Conservation (phyloP, 2,329 filamentous ascomycete genomes). For the Aureobasidium melanogenum region DNA sequence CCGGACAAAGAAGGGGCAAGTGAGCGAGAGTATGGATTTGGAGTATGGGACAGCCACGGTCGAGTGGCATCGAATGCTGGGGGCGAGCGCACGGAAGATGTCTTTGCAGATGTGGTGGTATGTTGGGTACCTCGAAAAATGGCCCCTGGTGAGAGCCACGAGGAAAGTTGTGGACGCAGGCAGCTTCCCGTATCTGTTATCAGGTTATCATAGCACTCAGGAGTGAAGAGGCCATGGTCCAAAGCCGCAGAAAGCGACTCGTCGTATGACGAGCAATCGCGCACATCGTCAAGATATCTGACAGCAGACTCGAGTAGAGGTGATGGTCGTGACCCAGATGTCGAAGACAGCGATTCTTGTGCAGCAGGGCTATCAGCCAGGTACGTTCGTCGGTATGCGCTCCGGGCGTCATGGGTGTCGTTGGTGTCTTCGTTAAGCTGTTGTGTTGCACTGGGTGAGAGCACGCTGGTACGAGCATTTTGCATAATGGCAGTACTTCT, state of each 20-base stretch:
- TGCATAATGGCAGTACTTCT: constrained; percentile 25
- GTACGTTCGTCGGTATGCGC: constrained; percentile 27
- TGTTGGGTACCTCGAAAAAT: constrained; percentile 55
- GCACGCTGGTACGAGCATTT: constrained; percentile 18
- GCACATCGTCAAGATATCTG: constrained; percentile 52
- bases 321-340: constrained; percentile 12
- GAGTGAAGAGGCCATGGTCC: constrained; percentile 45
- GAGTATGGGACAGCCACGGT: constrained; percentile 30
- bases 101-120: constrained; percentile 32
- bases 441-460: constrained; percentile 26
- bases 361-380: constrained; percentile 24
- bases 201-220: constrained; percentile 47
- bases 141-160: constrained; percentile 54
- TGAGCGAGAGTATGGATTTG: constrained; percentile 1
- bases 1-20: constrained; percentile 18
- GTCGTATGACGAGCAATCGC: constrained; percentile 43
- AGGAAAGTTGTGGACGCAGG: constrained; percentile 44
- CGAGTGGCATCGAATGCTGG: constrained; percentile 25
- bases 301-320: constrained; percentile 49
- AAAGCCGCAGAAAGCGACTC: constrained; percentile 46
- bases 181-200: constrained; percentile 46
- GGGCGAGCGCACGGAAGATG: constrained; percentile 14
- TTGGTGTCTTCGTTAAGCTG: constrained; percentile 17
- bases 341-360: background rate
- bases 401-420: constrained; percentile 10